These are phyloP conservation scores for Eucalyptus victrix DNA, from an alignment of 345 rosid species.

Conservation along the genomic window DNA sequence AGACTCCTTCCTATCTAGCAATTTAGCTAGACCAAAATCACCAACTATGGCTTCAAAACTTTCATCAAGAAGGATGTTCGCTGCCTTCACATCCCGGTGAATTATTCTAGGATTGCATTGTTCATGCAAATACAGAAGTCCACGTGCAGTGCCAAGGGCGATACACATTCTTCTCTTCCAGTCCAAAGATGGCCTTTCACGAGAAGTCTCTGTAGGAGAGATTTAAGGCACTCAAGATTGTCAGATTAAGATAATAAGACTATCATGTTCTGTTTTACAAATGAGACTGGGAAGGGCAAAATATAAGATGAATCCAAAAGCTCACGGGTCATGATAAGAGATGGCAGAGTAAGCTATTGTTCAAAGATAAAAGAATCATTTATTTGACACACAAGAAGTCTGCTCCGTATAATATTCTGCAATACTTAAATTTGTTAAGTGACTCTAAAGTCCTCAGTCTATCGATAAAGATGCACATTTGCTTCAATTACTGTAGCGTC, in stretches of 20 bases:
- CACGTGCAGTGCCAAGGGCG: conserved; percentile 83
- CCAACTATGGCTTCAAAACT: conserved; percentile 94
- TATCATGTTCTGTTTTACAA: neutral
- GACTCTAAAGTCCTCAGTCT: neutral
- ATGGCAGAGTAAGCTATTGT: neutral
- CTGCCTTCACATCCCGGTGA: conserved; percentile 96
- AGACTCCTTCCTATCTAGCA: conserved; percentile 72
- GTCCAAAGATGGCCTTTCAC: conserved; percentile 63
- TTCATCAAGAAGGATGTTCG: conserved; percentile 83
- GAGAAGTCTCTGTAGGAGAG: conserved; percentile 21
- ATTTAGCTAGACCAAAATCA: conserved; percentile 89
- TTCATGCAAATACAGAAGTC: conserved; percentile 89
- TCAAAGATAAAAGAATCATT: neutral
- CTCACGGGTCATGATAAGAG: neutral
- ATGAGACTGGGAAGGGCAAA: neutral
- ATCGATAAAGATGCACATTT: neutral
- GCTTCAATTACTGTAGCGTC: neutral
- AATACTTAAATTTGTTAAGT: neutral
- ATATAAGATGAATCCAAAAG: neutral
- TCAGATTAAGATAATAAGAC: neutral
- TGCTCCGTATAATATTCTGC: neutral
- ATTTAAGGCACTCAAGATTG: neutral
- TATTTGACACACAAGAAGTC: neutral
- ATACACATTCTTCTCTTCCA: conserved; percentile 73
- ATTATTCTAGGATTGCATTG: conserved; percentile 92